Base-by-base conservation (phyloP, 306 rosid species). In the Gynostemma pentaphyllum region DNA sequence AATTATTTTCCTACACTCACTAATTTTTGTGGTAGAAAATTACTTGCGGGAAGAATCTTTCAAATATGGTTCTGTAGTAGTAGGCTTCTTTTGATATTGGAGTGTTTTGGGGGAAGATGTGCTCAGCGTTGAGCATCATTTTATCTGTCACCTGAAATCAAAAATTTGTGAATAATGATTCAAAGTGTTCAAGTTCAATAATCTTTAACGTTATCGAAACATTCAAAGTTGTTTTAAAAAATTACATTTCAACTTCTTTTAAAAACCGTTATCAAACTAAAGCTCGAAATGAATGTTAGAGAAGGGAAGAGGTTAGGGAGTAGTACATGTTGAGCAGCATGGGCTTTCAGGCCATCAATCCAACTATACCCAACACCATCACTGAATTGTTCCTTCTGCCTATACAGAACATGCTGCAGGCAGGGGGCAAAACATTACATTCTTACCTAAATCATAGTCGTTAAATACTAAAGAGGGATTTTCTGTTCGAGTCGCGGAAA, bases 321-420 rank as follows among this genome's bases (percentile, higher is more conserved):
- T n/a, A 65, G 36, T 82, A 94, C 99, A 79, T 94, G 95, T 73
- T 67, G 78, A 64, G 82, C 90, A 71, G 97, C 90, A 76, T 94
- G 97, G 0, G 75, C 83, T 76, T 88, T 94, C 47, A 94, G 89
- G 71, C 95, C 99, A 74, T 94, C 97, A 54, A 94, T 94, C 99
- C 99, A 94, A 32, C 97, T 83, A 57, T 94, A 94, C 41, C 99
- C 99, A 27, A 94, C 99, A 8, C 99, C 97, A 67, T 94, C 97
- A 65, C 97, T 94, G 78, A 88, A 94, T 69, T 94, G 99, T 62
- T 94, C 99, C 48, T 94, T 94, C 75, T 88, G 99, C 70, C 99
- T 82, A 59, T 88, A 94, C 45, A 94, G 74, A 68, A 94, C 89
- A 72, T 84, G 89, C 97, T 94, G 89, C 84, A 70, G 18, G 53